A percentile compares a stretch with the other conserved stretches of the same genome.
These are phyloP conservation scores for Neurospora sp. DNA, from an alignment of 495 filamentous ascomycete species.

Conservation along the genomic window DNA sequence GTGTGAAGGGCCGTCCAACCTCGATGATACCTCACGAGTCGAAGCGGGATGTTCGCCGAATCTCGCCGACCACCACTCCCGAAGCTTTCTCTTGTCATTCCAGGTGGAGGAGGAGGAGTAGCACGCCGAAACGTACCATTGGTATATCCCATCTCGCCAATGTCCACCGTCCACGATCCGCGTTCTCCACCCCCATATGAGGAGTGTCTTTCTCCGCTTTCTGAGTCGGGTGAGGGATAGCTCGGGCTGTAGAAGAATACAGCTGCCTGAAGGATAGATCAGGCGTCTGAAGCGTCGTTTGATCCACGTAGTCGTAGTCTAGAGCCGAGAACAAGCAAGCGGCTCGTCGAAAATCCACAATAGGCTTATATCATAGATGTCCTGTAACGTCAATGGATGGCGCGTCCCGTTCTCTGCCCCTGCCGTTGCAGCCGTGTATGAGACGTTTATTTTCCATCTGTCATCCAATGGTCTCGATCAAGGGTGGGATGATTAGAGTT, in stretches of 20 bases:
- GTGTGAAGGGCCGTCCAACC: not conserved
- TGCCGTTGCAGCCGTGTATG: not conserved
- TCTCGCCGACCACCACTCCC: not conserved
- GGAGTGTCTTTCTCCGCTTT: not conserved
- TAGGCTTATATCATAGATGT: not conserved
- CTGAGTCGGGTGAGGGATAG: not conserved
- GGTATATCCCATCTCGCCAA: not conserved
- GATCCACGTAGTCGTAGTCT: not conserved
- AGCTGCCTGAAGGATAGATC: not conserved
- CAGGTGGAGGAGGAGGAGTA: not conserved
- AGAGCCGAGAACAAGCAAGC: not conserved
- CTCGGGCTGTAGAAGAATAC: not conserved
- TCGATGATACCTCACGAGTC: not conserved
- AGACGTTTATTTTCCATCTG: not conserved
- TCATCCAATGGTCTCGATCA: not conserved
- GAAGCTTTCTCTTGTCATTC: not conserved
- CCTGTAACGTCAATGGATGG: not conserved
- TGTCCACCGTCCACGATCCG: not conserved
- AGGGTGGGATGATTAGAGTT: not conserved
- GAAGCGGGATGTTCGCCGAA: not conserved
- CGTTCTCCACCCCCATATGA: not conserved
- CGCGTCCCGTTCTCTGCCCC: not conserved
- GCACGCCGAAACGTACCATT: not conserved
- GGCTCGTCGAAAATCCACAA: not conserved
- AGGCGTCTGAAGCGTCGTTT: not conserved